Conservation (phyloP, 1,284 basidiomycete species). For the Cutaneotrichosporon dermatis region DNA sequence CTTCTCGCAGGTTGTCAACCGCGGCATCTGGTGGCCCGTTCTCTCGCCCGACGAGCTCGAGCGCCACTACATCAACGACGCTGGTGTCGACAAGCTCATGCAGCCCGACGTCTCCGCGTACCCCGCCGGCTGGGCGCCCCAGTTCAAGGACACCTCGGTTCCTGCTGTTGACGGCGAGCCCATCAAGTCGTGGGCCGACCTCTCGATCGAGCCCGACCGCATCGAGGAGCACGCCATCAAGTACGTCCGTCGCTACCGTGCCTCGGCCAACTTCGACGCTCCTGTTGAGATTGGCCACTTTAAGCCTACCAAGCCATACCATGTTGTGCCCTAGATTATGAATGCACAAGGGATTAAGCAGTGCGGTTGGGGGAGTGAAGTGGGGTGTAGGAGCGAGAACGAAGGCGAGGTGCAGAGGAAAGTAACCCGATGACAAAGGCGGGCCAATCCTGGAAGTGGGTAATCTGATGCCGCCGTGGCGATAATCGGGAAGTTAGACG, state of each 20-base stretch:
- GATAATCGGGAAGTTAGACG: too few relatives aligned
- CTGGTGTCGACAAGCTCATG: slow-evolving; percentile 59
- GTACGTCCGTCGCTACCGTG: slow-evolving; percentile 85
- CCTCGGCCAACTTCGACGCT: slow-evolving; percentile 54
- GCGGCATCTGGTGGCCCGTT: slow-evolving; percentile 83
- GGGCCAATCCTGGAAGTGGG: too few relatives aligned
- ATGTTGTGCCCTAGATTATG: slow-evolving; percentile 49
- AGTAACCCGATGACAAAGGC: too few relatives aligned
- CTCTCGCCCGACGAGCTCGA: slow-evolving; percentile 86
- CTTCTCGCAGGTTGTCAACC: slow-evolving; percentile 65
- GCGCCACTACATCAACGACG: slow-evolving; percentile 81
- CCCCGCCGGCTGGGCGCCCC: slow-evolving; percentile 47
- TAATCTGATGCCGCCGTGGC: too few relatives aligned
- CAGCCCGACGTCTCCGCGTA: slow-evolving; percentile 39
- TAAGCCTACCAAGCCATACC: slow-evolving; percentile 50
- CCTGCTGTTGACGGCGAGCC: slow-evolving; percentile 46
- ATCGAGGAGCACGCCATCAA: slow-evolving; percentile 87
- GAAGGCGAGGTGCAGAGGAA: too few relatives aligned
- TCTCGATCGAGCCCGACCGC: slow-evolving; percentile 65
- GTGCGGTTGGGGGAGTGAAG: too few relatives aligned
- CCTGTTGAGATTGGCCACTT: slow-evolving; percentile 49
- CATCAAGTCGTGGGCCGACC: slow-evolving; percentile 53
- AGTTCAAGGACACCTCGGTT: slow-evolving; percentile 52
- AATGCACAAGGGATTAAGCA: slow-evolving; percentile 6
- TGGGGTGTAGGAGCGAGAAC: too few relatives aligned